Conservation (phyloP, 2,329 filamentous ascomycete genomes). For the Ophiocordyceps sinensis region DNA sequence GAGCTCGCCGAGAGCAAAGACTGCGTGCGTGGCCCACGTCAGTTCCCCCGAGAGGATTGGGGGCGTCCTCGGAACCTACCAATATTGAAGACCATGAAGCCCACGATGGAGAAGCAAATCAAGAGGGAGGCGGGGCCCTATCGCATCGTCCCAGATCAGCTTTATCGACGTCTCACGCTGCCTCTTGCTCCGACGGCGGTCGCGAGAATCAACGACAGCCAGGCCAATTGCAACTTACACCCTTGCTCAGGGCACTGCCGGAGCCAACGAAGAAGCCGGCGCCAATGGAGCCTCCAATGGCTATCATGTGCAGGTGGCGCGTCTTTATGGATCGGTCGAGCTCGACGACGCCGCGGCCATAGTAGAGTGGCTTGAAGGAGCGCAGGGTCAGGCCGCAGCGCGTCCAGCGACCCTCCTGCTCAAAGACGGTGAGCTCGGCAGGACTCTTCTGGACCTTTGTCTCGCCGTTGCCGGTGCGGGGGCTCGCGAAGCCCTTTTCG, state of each 20-base stretch:
- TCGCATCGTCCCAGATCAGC: too few species aligned
- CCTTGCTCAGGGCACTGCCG: conserved; percentile 35
- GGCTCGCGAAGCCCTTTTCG: conserved; percentile 2
- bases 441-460: conserved; percentile 1
- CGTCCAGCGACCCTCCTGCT: conserved; percentile 18
- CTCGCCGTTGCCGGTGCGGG: not conserved
- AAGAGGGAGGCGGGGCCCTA: conserved; percentile 26
- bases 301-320: conserved; percentile 48
- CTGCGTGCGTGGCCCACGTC: conserved; percentile 9
- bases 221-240: conserved; percentile 22
- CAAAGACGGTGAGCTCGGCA: conserved; percentile 5
- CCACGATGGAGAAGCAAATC: conserved; percentile 39
- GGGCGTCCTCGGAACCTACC: conserved; percentile 8
- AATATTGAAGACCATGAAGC: conserved; percentile 47
- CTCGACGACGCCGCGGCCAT: conserved; percentile 16
- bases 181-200: too few species aligned
- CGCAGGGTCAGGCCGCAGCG: conserved; percentile 19
- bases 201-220: too few species aligned
- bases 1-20: conserved; percentile 46
- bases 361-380: conserved; percentile 19
- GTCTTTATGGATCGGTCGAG: conserved; percentile 35
- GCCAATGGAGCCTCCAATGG: conserved; percentile 46
- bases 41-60: not conserved
- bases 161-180: too few species aligned
- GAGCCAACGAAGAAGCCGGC: conserved; percentile 50